Conservation (phyloP, 2,329 filamentous ascomycete genomes). For the Hypoxylon sp. region DNA sequence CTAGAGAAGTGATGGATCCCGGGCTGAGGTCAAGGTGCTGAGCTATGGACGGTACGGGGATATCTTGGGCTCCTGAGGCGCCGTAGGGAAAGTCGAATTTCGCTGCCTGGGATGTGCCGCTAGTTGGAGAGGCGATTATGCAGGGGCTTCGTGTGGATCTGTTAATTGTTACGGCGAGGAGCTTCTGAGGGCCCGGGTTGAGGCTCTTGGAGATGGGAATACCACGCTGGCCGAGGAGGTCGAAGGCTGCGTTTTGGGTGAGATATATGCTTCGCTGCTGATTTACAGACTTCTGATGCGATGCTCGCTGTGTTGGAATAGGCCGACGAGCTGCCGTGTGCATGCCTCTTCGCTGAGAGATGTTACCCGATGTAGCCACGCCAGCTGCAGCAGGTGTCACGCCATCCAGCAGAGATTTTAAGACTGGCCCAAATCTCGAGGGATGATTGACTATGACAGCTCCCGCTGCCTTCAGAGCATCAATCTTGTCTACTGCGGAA, state of each 20-base stretch:
- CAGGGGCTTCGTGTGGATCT: constrained; percentile 72
- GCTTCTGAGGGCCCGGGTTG: constrained; percentile 57
- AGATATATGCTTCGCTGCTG: constrained; percentile 69
- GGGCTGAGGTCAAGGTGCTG: constrained; percentile 67
- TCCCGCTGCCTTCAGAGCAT: constrained; percentile 73
- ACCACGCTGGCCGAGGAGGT: constrained; percentile 66
- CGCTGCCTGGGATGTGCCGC: constrained; percentile 58
- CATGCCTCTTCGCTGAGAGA: constrained; percentile 63
- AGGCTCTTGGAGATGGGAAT: constrained; percentile 59
- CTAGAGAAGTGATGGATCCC: constrained; percentile 60
- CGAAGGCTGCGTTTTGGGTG: constrained; percentile 64
- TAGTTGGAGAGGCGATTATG: constrained; percentile 70
- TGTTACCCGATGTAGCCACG: constrained; percentile 32
- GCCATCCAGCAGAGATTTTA: constrained; percentile 71
- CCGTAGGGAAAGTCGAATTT: constrained; percentile 74
- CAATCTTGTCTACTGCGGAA: constrained; percentile 73
- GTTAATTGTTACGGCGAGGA: constrained; percentile 75
- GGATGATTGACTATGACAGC: constrained; percentile 81
- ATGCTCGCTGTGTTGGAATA: constrained; percentile 27
- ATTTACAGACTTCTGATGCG: constrained; percentile 1
- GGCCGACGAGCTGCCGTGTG: constrained; percentile 61
- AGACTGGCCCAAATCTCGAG: constrained; percentile 77
- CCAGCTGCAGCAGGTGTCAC: constrained; percentile 33
- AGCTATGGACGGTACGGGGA: constrained; percentile 58
- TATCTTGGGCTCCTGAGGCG: constrained; percentile 57